Percentiles rank a stretch among this genome's conserved stretches.
Conservation (phyloP, 2,329 filamentous ascomycete genomes). For the Aspergillus texensis region DNA sequence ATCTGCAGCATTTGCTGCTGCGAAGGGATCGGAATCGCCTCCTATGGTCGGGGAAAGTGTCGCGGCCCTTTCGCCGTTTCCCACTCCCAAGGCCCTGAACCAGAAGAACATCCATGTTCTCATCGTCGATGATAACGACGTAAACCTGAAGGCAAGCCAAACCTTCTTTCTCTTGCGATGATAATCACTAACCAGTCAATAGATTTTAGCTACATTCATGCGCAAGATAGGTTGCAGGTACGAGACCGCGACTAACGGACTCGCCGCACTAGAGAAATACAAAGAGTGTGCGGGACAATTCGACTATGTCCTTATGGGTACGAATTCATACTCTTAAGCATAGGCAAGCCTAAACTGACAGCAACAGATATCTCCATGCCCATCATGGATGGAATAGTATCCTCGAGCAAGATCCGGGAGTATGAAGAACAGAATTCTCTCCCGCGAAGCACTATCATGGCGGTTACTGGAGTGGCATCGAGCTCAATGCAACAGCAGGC, state of each 20-base stretch:
- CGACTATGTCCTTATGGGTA: constrained; percentile 41
- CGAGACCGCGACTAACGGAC: constrained; percentile 43
- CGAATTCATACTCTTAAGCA: not conserved
- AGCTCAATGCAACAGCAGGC: constrained; percentile 36
- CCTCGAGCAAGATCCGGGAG: constrained; percentile 44
- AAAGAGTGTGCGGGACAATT: constrained; percentile 30
- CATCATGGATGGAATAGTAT: constrained; percentile 47
- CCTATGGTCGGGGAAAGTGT: constrained; percentile 19
- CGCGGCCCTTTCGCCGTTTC: constrained; percentile 12
- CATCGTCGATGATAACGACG: constrained; percentile 47
- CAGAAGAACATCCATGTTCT: constrained; percentile 29
- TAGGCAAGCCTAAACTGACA: constrained; percentile 4
- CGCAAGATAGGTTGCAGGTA: constrained; percentile 40
- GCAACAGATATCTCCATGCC: constrained; percentile 48
- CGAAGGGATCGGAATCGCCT: constrained; percentile 18
- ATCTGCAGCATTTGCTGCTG: constrained; percentile 21
- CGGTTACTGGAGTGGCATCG: constrained; percentile 36
- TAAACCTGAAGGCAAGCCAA: constrained; percentile 38
- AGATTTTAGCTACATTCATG: constrained; percentile 43
- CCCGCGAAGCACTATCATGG: constrained; percentile 30
- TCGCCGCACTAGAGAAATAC: constrained; percentile 41
- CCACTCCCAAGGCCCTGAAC: constrained; percentile 5
- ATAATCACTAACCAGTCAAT: not conserved
- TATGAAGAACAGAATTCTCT: constrained; percentile 32
- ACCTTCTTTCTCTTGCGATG: not conserved